Base-by-base conservation (phyloP, 108 stramenopile genomes). In the Fragilariopsis cylindrus region DNA sequence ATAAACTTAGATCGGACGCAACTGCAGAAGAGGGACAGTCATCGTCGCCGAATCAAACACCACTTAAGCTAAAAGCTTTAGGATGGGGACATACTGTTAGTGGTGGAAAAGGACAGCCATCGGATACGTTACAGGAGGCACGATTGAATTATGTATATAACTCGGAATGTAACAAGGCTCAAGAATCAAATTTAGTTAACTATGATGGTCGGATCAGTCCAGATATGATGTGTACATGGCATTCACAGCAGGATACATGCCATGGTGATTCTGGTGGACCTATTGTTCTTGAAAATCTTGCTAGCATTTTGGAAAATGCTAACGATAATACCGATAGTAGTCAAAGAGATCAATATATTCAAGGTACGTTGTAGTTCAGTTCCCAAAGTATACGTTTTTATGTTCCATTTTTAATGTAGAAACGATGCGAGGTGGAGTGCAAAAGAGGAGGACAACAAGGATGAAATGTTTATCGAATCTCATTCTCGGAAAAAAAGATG, bases 181-280 rank as follows among this genome's bases (percentile, higher is more conserved):
- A 55, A 55, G 70, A 70, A 30, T 11, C n/a, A 21, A 12, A 45
- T 13, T 19, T 4, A 0, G 52, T 49, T 46, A 56, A 39, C 19
- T 85, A 82, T 49, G 18, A 30, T 8, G 73, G 58, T 56, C 69
- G 79, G 48, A 82, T 87, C 41, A 74, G 41, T 39, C 63, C 66
- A 15, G 82, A 85, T 57, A 87, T 87, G 87, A 82, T 85, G 87
- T 87, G 87, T 50, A 84, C 84, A n/a, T 43, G 19, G 16, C 30
- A 65, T 16, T 47, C 45, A 15, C 57, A 70, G 9, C 56, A 72
- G 30, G 76, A 83, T 48, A 76, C 80, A 39, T 87, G 87, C 45
- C 47, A 77, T 48, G 87, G 87, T 6, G 87, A 87, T 21, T 72
- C 68, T 7, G 87, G 87, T 9, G 84, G 84, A 3, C 82, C 87